phyloP scores from a whole-genome alignment of 495 filamentous ascomycete species.

The Aspergillus campestris region DNA sequence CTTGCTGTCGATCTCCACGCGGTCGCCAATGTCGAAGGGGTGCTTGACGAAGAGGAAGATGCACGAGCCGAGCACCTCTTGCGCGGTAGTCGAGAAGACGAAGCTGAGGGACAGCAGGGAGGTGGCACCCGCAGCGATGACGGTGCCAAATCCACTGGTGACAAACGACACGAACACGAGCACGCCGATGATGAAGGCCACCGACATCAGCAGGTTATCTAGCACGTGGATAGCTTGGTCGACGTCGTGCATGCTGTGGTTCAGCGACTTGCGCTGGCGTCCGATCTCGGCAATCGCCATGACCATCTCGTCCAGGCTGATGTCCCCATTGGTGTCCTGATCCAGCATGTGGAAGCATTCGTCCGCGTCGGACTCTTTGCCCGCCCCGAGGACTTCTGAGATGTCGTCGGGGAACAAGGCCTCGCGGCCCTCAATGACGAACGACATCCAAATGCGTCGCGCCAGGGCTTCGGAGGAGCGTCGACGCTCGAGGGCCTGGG shows the following conservation, averaged over 20 bases:
- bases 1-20: slow-evolving; percentile 68
- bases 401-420: slow-evolving; percentile 74
- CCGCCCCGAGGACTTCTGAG: slow-evolving; percentile 72
- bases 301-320: slow-evolving; percentile 92
- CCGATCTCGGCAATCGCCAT: slow-evolving; percentile 75
- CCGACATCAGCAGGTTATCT: slow-evolving; percentile 69
- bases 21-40: slow-evolving; percentile 86
- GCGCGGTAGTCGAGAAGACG: slow-evolving; percentile 81
- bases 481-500: slow-evolving; percentile 79
- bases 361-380: slow-evolving; percentile 63
- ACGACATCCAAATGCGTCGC: slow-evolving; percentile 94
- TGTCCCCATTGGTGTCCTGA: slow-evolving; percentile 83
- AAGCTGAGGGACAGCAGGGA: slow-evolving; percentile 89
- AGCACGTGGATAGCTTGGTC: slow-evolving; percentile 89
- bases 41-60: slow-evolving; percentile 99
- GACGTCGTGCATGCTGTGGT: slow-evolving; percentile 91
- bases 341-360: slow-evolving; percentile 77
- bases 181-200: slow-evolving; percentile 71
- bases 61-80: slow-evolving; percentile 91
- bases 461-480: slow-evolving; percentile 80
- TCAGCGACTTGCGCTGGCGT: slow-evolving; percentile 75
- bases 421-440: slow-evolving; percentile 83
- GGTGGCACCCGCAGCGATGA: slow-evolving; percentile 91
- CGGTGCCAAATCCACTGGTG: slow-evolving; percentile 73
- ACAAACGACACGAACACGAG: slow-evolving; percentile 89